These are phyloP conservation scores for Hypoxylon cercidicola DNA, from an alignment of 495 filamentous ascomycete genomes.

Conservation along the genomic window DNA sequence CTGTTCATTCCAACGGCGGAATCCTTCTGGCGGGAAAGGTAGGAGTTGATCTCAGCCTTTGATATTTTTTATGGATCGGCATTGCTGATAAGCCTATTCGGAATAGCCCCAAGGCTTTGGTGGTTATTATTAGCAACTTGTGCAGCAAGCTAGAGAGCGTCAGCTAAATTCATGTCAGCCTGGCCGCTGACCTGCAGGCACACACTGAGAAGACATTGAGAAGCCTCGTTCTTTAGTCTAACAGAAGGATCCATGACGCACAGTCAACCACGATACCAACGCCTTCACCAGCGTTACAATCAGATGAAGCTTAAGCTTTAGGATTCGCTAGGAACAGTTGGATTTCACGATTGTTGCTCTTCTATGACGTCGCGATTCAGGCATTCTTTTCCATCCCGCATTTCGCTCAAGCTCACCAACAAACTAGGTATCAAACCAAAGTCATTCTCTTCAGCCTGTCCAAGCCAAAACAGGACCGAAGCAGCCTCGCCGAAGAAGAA, in stretches of 20 bases:
- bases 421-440: background rate
- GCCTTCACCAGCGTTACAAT: constrained; percentile 11
- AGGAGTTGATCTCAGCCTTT: constrained; percentile 29
- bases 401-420: background rate
- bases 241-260: constrained; percentile 31
- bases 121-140: constrained; percentile 40
- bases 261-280: constrained; percentile 7
- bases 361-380: constrained; percentile 11
- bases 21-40: constrained; percentile 20
- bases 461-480: constrained; percentile 11
- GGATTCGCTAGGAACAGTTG: constrained; percentile 18
- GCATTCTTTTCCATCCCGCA: background rate
- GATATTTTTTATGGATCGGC: constrained; percentile 20
- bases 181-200: constrained; percentile 32
- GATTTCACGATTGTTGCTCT: background rate
- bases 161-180: constrained; percentile 26
- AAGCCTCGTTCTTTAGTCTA: constrained; percentile 22
- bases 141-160: constrained; percentile 15
- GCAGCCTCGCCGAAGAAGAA: constrained; percentile 12
- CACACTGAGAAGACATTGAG: too few species aligned
- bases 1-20: constrained; percentile 28
- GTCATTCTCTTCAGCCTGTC: constrained; percentile 15
- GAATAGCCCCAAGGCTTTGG: constrained; percentile 18
- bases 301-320: constrained; percentile 14
- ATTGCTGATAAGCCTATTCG: constrained; percentile 17